Percentiles rank a stretch among this genome's conserved stretches.
phyloP scores from a whole-genome alignment of 1,284 basidiomycete species.

The Cryptococcus sp. region DNA sequence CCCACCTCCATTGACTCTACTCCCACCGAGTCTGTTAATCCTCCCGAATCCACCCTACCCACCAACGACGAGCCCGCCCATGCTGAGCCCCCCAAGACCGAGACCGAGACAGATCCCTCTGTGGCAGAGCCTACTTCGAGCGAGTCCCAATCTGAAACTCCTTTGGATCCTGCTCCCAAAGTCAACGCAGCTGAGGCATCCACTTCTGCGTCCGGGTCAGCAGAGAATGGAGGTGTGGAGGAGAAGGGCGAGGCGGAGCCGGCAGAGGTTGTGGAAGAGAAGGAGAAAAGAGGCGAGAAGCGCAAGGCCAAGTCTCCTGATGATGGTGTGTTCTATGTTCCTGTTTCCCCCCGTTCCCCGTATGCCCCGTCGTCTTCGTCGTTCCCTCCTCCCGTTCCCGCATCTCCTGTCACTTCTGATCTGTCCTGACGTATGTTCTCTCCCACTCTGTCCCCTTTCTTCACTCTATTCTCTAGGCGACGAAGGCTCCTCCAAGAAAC shows the following conservation, averaged over 20 bases:
- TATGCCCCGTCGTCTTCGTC: background rate
- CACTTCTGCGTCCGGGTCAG: background rate
- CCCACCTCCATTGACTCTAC: too few species aligned
- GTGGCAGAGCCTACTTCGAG: background rate
- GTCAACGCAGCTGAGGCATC: background rate
- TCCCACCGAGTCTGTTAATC: too few species aligned
- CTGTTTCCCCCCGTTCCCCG: background rate
- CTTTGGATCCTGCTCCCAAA: background rate
- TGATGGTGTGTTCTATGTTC: conserved; percentile 33
- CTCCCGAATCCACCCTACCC: too few species aligned
- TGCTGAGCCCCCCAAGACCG: conserved; percentile 5
- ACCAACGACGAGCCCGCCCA: background rate
- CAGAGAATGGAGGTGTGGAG: conserved; percentile 5
- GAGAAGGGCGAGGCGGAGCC: background rate
- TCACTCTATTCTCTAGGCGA: conserved; percentile 19
- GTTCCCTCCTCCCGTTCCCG: background rate
- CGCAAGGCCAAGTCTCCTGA: conserved; percentile 48
- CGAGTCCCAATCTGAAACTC: background rate
- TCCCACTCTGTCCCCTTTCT: background rate
- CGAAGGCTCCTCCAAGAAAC: conserved; percentile 39
- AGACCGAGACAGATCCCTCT: conserved; percentile 6
- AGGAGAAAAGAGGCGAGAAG: conserved; percentile 43
- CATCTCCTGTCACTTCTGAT: background rate
- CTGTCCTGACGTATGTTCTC: background rate
- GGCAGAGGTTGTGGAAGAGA: conserved; percentile 17